These are phyloP conservation scores for Priceomyces medius DNA, from an alignment of 805 yeast species.

Conservation along the genomic window DNA sequence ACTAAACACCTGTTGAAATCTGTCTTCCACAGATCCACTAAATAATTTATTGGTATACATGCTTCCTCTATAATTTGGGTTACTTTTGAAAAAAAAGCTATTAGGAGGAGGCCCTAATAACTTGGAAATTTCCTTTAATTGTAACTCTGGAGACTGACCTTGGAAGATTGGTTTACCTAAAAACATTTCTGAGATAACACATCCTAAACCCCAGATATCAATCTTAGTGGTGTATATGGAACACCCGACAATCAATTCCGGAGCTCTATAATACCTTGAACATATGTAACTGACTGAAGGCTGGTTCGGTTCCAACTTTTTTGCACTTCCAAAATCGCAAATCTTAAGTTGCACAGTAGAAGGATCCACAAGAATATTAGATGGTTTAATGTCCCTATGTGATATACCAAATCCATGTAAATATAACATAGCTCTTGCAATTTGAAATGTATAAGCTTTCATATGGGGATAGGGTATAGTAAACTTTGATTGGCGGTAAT, in stretches of 20 bases:
- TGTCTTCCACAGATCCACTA: slow-evolving; percentile 51
- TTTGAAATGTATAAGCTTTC: slow-evolving; percentile 74
- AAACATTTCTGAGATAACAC: slow-evolving; percentile 92
- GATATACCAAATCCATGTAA: slow-evolving; percentile 77
- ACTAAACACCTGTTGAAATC: slow-evolving; percentile 50
- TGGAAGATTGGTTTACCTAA: slow-evolving; percentile 94
- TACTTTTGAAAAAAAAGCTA: slow-evolving; percentile 68
- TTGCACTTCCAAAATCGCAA: slow-evolving; percentile 86
- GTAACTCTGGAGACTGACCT: slow-evolving; percentile 86
- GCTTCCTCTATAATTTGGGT: slow-evolving; percentile 75
- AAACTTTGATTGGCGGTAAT: slow-evolving; percentile 58
- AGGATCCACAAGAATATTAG: slow-evolving; percentile 77
- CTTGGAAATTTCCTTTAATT: slow-evolving; percentile 86
- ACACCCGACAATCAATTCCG: slow-evolving; percentile 91
- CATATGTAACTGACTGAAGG: slow-evolving; percentile 95
- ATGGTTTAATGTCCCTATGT: slow-evolving; percentile 83
- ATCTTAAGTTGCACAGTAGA: slow-evolving; percentile 63
- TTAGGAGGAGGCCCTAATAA: slow-evolving; percentile 82
- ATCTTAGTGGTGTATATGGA: slow-evolving; percentile 84
- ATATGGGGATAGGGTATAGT: slow-evolving; percentile 71
- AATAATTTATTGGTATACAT: slow-evolving; percentile 65
- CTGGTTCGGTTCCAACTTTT: slow-evolving; percentile 71
- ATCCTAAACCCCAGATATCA: slow-evolving; percentile 97
- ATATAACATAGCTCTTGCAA: slow-evolving; percentile 80
- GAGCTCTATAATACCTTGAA: slow-evolving; percentile 93